Conservation (phyloP, 768 basidiomycete species). For the Boletus rex-veris region DNA sequence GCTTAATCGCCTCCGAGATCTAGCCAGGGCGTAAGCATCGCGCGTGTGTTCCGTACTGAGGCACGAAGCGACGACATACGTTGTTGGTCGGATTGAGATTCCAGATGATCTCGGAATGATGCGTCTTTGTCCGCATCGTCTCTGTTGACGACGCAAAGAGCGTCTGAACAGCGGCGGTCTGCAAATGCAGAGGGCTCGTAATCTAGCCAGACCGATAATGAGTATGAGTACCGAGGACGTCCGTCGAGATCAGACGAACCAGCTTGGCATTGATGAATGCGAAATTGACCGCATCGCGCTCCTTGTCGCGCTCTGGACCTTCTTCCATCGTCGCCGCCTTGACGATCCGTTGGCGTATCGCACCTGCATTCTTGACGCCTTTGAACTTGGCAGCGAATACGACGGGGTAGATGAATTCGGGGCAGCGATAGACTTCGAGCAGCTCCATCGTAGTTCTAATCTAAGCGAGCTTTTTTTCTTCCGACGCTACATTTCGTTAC, state of each 20-base stretch:
- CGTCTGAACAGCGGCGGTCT: conserved; percentile 81
- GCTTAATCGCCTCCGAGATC: conserved; percentile 86
- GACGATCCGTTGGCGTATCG: conserved; percentile 64
- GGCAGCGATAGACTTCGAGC: conserved; percentile 57
- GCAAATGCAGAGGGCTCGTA: conserved; percentile 73
- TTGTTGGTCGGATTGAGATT: conserved; percentile 84
- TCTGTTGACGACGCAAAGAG: conserved; percentile 62
- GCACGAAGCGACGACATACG: conserved; percentile 36
- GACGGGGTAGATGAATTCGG: conserved; percentile 44
- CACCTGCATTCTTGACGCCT: conserved; percentile 58
- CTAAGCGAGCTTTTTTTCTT: background rate
- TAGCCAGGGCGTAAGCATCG: conserved; percentile 24
- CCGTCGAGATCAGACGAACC: conserved; percentile 43
- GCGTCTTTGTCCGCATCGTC: conserved; percentile 72
- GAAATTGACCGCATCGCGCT: conserved; percentile 81
- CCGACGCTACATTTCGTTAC: no score
- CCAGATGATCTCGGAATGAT: conserved; percentile 92
- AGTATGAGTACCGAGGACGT: background rate
- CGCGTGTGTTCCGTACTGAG: background rate
- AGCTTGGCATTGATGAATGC: conserved; percentile 85
- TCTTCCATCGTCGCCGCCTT: conserved; percentile 55
- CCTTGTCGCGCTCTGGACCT: conserved; percentile 59
- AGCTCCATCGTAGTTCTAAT: conserved; percentile 15
- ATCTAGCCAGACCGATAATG: conserved; percentile 50
- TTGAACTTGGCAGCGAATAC: conserved; percentile 67